Base-by-base conservation (phyloP, 345 rosid genomes). In the Citrus cavaleriei region DNA sequence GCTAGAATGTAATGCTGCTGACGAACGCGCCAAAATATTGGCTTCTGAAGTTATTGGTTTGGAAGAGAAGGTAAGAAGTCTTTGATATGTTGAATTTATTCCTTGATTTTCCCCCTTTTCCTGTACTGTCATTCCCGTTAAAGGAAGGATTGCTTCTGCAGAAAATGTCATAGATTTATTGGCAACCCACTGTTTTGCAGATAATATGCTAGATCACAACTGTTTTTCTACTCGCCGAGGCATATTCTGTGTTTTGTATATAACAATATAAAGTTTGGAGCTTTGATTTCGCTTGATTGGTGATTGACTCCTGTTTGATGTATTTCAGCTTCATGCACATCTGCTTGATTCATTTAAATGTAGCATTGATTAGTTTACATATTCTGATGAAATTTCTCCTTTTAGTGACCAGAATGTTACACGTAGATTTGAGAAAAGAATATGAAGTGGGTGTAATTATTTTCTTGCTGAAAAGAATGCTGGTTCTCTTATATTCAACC, bases 31-130 rank as follows among this genome's bases (percentile, higher is more conserved):
- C 54, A 93, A 89, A 60, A 87, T 97, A 82, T 85, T 94, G 85
- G 98, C 99, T 80, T 88, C 98, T 69, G 99, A 97, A 88, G 99
- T 94, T 78, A 94, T 97, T 59, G 90, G 95, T 76, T 91, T 97
- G 88, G 99, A 97, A 89, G 99, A 97, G 87, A 97, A 97, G 98
- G 99, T 96, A 88, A 34, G 59, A 27, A 12, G 24, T 55, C 60
- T 77, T 58, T 72, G 21, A 4, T 58, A 18, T 34, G 40, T 73
- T 37, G 25, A 37, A 30, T 24, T 61, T n/a, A 40, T 76, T 58
- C 59, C 66, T n/a, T 65, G 68, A 58, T 38, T 51, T 59, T 74
- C 59, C 16, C 18, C 28, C 13, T 61, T 19, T 7, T 19, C 3
- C 46, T 55, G 16, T 46, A 21, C 42, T 61, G 63, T 13, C 60